Evolutionary conservation across 768 basidiomycete species (phyloP), one percentile per base, ranked within the genome.

Genomic region (Lactifluus hygrophoroides): DNA sequence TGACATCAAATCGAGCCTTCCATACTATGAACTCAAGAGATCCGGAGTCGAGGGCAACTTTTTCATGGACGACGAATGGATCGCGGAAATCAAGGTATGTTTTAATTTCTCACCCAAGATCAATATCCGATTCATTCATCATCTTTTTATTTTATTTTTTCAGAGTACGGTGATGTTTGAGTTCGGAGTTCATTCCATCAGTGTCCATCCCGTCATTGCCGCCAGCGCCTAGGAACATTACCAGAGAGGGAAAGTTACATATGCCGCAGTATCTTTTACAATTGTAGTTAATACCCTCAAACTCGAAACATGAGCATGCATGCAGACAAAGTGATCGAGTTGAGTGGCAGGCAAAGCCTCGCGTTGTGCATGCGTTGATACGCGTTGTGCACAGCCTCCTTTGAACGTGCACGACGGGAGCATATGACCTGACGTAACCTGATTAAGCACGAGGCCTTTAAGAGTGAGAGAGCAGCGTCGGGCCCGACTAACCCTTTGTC

Each of bases 291-390:
- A 44, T 49, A 34, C 51, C 37, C 45, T 45, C 6, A 34, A 42
- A 40, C 21, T 5, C 42, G 57, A 42, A 42, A 56, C 47, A 21
- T n/a, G 32, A 25, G 43, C 7, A 17, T 45, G 56, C 42, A 25
- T 44, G 49, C 9, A 19, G 30, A 43, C n/a, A 32, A 38, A n/a
- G 32, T 32, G 32, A 32, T 35, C 49, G 32, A 37, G 16, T 38
- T 9, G n/a, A 16, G 27, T 16, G n/a, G 40, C 13, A 19, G 38
- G 57, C 13, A 11, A n/a, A 19, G 43, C 58, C 58, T 60, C 54
- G 49, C 43, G 58, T 37, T 40, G 43, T 25, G 49, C 58, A 56
- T 45, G 58, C 40, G 54, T 43, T 54, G 58, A 59, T 59, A 38
- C 30, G 46, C 54, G 40, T 38, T 28, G 45, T 44, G 58, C 58